Evolutionary conservation across 306 rosid genomes (phyloP), one percentile per base, ranked within the genome.

Genomic region (Glycine latifolia): DNA sequence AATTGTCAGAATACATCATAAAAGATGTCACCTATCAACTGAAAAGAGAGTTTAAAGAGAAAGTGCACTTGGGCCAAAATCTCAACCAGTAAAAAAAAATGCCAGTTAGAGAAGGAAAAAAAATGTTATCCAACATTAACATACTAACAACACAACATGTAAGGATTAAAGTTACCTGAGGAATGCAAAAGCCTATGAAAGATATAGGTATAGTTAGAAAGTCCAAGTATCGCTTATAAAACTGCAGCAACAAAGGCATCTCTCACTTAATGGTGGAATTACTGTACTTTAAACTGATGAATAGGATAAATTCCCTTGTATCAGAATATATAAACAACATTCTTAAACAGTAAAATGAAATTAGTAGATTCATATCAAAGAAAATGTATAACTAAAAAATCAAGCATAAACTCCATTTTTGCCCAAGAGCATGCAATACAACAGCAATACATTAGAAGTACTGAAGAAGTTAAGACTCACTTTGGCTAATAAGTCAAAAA

Each of bases 101-200:
- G 43, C 14, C 46, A 72, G 65, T 15, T 3, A 26, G 72, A 56
- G 31, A 26, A 26, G 50, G 61, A 67, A 52, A 75, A 20, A 73
- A 72, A 44, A 68, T 67, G 39, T 44, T 48, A 68, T 55, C 76
- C 76, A 61, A 67, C 20, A 79, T 37, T 48, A 53, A 31, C 54
- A 58, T 52, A 53, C 56, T 71, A 72, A 70, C 55, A 68, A 75
- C 77, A 76, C 47, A 80, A 55, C 17, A 68, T 55, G 37, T 11
- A 31, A 75, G 79, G 20, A 61, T 50, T 76, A 16, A 68, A 81
- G 75, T 73, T 91, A 95, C 99, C 98, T 95, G 95, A 67, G 99
- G 99, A 82, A 95, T 67, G 88, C 85, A 83, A 83, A 82, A 91
- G 78, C 84, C 88, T 74, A 71, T 69, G 60, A 76, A 67, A 80